phyloP scores from a whole-genome alignment of 2,329 filamentous ascomycete genomes.

The Fusarium ramigenum region DNA sequence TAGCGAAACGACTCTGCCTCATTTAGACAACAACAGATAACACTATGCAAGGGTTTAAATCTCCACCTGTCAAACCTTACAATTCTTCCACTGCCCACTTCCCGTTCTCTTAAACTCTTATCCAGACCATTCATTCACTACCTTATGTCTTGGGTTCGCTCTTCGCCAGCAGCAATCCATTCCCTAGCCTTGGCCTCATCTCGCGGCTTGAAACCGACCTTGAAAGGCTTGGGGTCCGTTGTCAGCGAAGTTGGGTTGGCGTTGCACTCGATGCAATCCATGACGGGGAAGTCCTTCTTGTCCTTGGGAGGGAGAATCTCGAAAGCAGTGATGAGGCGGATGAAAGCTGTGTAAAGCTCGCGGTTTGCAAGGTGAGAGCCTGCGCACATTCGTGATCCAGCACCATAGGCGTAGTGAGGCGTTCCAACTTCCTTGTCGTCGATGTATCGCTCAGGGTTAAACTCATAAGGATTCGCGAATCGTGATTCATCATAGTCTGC shows the following conservation, averaged over 20 bases:
- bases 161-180: constrained; percentile 65
- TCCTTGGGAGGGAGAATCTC: constrained; percentile 60
- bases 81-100: constrained; percentile 17
- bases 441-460: constrained; percentile 77
- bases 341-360: constrained; percentile 68
- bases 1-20: constrained; percentile 20
- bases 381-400: constrained; percentile 70
- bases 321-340: constrained; percentile 68
- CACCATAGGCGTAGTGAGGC: constrained; percentile 70
- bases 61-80: constrained; percentile 12
- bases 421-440: constrained; percentile 63
- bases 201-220: constrained; percentile 54
- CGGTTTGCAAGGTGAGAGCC: constrained; percentile 71
- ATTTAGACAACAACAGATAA: constrained; percentile 7
- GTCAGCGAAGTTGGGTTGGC: constrained; percentile 66
- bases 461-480: constrained; percentile 70
- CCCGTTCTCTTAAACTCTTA: constrained; percentile 10
- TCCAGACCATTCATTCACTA: background rate
- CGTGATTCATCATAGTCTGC: constrained; percentile 77
- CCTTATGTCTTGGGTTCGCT: constrained; percentile 56
- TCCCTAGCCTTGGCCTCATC: constrained; percentile 54
- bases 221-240: constrained; percentile 70
- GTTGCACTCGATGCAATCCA: constrained; percentile 67
- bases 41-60: background rate
- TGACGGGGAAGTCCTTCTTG: constrained; percentile 58